phyloP scores from a whole-genome alignment of 352 stramenopile species.

The Pythium phragmiticola region DNA sequence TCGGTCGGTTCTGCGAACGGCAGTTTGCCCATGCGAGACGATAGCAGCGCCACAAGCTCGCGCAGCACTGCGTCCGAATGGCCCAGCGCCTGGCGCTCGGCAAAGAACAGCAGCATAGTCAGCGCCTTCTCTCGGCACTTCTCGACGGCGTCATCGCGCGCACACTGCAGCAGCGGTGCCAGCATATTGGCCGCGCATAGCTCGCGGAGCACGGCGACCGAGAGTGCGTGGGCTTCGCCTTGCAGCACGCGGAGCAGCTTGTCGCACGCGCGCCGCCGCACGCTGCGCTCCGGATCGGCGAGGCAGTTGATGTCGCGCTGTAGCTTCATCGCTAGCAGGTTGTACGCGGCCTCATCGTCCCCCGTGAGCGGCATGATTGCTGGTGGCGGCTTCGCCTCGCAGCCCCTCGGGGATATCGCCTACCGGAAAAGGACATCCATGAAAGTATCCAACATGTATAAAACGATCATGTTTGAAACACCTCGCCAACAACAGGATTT shows the following conservation, averaged over 20 bases:
- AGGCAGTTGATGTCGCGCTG: slow-evolving; percentile 85
- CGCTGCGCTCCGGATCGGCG: slow-evolving; percentile 58
- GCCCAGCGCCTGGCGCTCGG: slow-evolving; percentile 46
- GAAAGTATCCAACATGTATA: slow-evolving; percentile 13
- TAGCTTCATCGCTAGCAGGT: slow-evolving; percentile 73
- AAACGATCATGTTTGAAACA: slow-evolving; percentile 7
- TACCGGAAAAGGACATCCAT: background rate
- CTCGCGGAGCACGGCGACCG: slow-evolving; percentile 36
- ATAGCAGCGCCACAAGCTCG: slow-evolving; percentile 48
- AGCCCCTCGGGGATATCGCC: background rate
- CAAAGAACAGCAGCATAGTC: slow-evolving; percentile 54
- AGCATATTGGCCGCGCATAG: slow-evolving; percentile 49
- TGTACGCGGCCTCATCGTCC: slow-evolving; percentile 53
- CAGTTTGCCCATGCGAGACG: slow-evolving; percentile 64
- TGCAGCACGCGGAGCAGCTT: slow-evolving; percentile 61
- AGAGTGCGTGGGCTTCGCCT: slow-evolving; percentile 40
- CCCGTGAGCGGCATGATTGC: slow-evolving; percentile 40
- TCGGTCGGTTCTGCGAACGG: slow-evolving; percentile 79
- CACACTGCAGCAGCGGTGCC: slow-evolving; percentile 47
- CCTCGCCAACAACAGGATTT: background rate
- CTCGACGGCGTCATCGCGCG: slow-evolving; percentile 55
- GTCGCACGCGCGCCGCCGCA: slow-evolving; percentile 70
- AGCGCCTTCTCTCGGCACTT: slow-evolving; percentile 79
- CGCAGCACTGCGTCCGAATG: slow-evolving; percentile 38
- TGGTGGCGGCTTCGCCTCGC: background rate